Evolutionary conservation across 1,284 basidiomycete species (phyloP).

Genomic region (Sporisorium graminicola): DNA sequence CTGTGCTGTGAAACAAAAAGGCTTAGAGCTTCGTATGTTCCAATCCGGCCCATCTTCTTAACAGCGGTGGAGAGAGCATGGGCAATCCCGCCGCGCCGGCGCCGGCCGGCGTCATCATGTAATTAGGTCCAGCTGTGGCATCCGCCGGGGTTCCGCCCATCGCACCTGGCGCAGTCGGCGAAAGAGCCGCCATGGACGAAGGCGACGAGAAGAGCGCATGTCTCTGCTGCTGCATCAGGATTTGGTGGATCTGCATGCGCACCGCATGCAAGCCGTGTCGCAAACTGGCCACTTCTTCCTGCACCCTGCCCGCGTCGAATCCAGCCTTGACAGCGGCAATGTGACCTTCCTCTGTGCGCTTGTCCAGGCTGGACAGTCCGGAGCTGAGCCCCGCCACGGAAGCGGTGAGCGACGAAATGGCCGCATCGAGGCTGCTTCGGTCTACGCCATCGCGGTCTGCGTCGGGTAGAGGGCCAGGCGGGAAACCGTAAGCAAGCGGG

Average conservation of each 20-base stretch:
- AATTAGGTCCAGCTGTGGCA: background rate
- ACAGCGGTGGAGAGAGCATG: slow-evolving; percentile 34
- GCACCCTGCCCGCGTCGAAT: slow-evolving; percentile 51
- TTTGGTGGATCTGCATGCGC: slow-evolving; percentile 55
- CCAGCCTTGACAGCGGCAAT: slow-evolving; percentile 43
- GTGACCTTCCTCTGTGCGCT: slow-evolving; percentile 48
- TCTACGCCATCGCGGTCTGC: slow-evolving; percentile 16
- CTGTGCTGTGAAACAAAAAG: too few species aligned
- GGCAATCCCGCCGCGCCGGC: slow-evolving; percentile 7
- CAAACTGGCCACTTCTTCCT: slow-evolving; percentile 51
- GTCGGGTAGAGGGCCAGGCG: background rate
- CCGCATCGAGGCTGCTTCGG: slow-evolving; percentile 26
- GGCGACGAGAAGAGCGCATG: slow-evolving; percentile 31
- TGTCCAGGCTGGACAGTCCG: slow-evolving; percentile 33
- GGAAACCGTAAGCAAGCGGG: slow-evolving; percentile 7
- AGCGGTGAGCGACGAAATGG: slow-evolving; percentile 28
- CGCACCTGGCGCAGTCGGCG: background rate
- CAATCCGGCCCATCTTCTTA: slow-evolving; percentile 42
- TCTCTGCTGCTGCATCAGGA: slow-evolving; percentile 48
- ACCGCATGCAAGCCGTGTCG: slow-evolving; percentile 54
- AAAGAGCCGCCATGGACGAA: background rate
- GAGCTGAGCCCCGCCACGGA: slow-evolving; percentile 22
- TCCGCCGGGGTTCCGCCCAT: background rate
- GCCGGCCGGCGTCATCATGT: background rate
- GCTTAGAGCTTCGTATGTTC: slow-evolving; percentile 48